Percentiles rank a stretch among this genome's conserved stretches.
phyloP scores from a whole-genome alignment of 2,329 filamentous ascomycete species.

The Fragosphaeria purpurea region DNA sequence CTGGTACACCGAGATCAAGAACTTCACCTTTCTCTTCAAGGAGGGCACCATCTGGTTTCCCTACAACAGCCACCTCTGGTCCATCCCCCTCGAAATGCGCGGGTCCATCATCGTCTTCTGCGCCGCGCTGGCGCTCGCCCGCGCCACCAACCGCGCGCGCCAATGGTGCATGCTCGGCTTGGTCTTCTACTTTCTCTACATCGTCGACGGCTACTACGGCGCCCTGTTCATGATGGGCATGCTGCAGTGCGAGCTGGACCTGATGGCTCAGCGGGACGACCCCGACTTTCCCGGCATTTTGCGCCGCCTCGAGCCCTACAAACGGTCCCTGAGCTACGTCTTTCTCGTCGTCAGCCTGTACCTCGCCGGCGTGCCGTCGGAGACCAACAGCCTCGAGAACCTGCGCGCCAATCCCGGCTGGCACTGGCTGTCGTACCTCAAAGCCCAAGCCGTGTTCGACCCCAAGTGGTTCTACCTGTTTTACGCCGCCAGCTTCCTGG shows the following conservation, averaged over 20 bases:
- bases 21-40: slow-evolving; percentile 58
- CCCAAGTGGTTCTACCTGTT: slow-evolving; percentile 61
- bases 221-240: slow-evolving; percentile 52
- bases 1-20: slow-evolving; percentile 49
- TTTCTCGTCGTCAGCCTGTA: slow-evolving; percentile 43
- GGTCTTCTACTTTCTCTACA: slow-evolving; percentile 56
- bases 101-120: slow-evolving; percentile 57
- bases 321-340: slow-evolving; percentile 40
- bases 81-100: slow-evolving; percentile 52
- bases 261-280: slow-evolving; percentile 31
- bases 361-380: slow-evolving; percentile 51
- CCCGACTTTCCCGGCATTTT: slow-evolving; percentile 42
- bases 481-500: slow-evolving; percentile 46
- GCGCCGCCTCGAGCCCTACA: slow-evolving; percentile 33
- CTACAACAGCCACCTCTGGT: slow-evolving; percentile 53
- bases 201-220: slow-evolving; percentile 54
- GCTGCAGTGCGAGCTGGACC: slow-evolving; percentile 51
- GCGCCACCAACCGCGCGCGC: slow-evolving; percentile 43
- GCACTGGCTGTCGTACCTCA: slow-evolving; percentile 49
- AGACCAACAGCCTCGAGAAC: slow-evolving; percentile 34
- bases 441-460: slow-evolving; percentile 55
- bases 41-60: slow-evolving; percentile 46
- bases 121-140: slow-evolving; percentile 44
- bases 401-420: slow-evolving; percentile 48
- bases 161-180: slow-evolving; percentile 43